Base-by-base conservation (phyloP, 2,329 filamentous ascomycete genomes). In the Fusarium abutilonis region DNA sequence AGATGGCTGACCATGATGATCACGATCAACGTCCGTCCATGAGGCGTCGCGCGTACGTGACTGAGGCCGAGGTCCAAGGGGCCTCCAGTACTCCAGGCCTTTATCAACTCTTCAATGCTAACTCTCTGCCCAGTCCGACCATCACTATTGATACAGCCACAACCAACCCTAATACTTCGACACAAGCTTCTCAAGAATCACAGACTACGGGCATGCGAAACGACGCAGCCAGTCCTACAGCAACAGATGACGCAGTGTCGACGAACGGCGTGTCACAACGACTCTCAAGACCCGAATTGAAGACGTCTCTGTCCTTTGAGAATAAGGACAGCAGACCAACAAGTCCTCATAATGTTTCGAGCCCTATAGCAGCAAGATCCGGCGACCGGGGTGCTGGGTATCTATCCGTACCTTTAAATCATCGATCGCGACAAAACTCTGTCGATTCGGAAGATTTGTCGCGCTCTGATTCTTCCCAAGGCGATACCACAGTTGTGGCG, bases 331-430 rank as follows among this genome's bases (percentile, higher is more conserved):
- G 85, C 72, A 81, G 87, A 55, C 89, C 89, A 2, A 88, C 85
- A 11, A 91, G 89, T 63, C 88, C 89, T 9, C 88, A 91, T 74
- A 92, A 91, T 77, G 82, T 92, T 45, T 89, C 87, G 26, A 86
- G 79, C 60, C 83, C 83, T 1, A 78, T 86, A 9, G 63, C 84
- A 11, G 75, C 80, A 15, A 77, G 77, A 14, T 75, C 73, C 15
- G 78, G 75, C 75, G 76, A 87, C 75, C 72, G 80, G 68, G 72
- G 76, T 53, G 72, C 81, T 66, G 80, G 81, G 51, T 89, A 89
- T 66, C 79, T 92, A 42, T 81, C 87, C 0, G 89, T 92, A 2
- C 89, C 89, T 1, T 82, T 80, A n/a, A 79, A 79, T 44, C 64
- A 70, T 15, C 72, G 87, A 46, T 87, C 87, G 32, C 80, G 89